Conservation (phyloP, 768 basidiomycete species). For the Nidularia pulvinata region DNA sequence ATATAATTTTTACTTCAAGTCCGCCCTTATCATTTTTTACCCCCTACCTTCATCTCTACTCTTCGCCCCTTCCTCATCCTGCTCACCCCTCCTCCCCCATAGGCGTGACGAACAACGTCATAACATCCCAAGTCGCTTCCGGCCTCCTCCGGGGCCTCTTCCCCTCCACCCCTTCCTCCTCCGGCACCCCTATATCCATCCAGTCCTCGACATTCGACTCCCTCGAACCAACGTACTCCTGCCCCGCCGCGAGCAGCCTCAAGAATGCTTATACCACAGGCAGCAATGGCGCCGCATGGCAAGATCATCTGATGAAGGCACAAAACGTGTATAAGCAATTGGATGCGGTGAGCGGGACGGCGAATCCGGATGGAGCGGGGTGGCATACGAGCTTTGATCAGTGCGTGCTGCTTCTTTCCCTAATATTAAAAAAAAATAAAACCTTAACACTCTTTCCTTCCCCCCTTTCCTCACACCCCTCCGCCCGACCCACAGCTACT, state of each 20-base stretch:
- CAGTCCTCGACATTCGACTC: constrained; percentile 43
- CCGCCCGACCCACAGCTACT: constrained; percentile 31
- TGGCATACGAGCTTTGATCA: constrained; percentile 55
- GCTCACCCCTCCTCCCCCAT: not conserved
- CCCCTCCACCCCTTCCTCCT: constrained; percentile 23
- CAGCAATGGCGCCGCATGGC: constrained; percentile 32
- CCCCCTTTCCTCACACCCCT: not conserved
- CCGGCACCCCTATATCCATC: constrained; percentile 28
- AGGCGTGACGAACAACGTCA: constrained; percentile 53
- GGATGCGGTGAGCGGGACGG: constrained; percentile 41
- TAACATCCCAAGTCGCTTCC: constrained; percentile 52
- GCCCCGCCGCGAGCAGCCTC: constrained; percentile 31
- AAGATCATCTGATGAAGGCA: constrained; percentile 33
- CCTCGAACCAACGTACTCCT: constrained; percentile 44
- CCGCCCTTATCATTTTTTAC: no score
- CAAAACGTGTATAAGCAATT: constrained; percentile 36
- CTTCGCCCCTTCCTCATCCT: no score
- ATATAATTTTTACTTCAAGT: not conserved
- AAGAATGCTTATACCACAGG: constrained; percentile 34
- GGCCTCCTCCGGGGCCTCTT: constrained; percentile 44
- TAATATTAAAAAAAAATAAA: not conserved
- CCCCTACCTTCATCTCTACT: no score
- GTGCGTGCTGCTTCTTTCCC: constrained; percentile 19
- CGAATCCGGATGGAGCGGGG: constrained; percentile 30
- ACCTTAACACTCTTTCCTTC: no score